Base-by-base conservation (phyloP, 768 basidiomycete species). In the Mycena floridula region DNA sequence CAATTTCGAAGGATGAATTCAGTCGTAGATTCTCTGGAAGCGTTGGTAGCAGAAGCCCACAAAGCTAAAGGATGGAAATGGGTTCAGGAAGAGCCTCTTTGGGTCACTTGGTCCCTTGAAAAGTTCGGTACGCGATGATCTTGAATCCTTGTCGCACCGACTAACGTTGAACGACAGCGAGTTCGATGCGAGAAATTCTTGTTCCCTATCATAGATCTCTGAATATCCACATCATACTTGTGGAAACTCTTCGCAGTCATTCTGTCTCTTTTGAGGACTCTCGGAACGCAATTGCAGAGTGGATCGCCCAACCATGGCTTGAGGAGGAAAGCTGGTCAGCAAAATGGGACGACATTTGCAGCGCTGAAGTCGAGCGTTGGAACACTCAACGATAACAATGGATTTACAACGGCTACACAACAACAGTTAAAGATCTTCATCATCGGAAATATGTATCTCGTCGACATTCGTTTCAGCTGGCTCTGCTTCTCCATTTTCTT, bases 371-470 rank as follows among this genome's bases (percentile, higher is more conserved):
- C 47, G 85, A 87, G 54, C 72, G 76, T 43, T 89, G 88, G 85
- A 65, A 76, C 47, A n/a, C n/a, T n/a, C n/a, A n/a, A n/a, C n/a
- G n/a, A n/a, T n/a, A n/a, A n/a, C n/a, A n/a, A n/a, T 53, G 50
- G 51, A 54, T 51, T 56, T 49, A 39, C 38, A 24, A 16, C 37
- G 9, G 9, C 38, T 13, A 39, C 23, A 13, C 15, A 39, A 20
- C 38, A 20, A 16, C 23, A 39, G 13, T 39, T 70, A 76, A 61
- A 72, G 57, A 56, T 85, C 83, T 52, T 89, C 86, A 42, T 91
- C 89, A 57, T 90, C 87, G 39, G 84, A 86, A 54, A 92, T 90
- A 49, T 85, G 87, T 48, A 93, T 93, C 66, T 93, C 90, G 46
- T 92, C 90, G 35, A 66, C 77, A 57, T 93, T 92, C 21, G 56